phyloP scores from a whole-genome alignment of 73 alveolate species.

The Paramecium biaurelia region DNA sequence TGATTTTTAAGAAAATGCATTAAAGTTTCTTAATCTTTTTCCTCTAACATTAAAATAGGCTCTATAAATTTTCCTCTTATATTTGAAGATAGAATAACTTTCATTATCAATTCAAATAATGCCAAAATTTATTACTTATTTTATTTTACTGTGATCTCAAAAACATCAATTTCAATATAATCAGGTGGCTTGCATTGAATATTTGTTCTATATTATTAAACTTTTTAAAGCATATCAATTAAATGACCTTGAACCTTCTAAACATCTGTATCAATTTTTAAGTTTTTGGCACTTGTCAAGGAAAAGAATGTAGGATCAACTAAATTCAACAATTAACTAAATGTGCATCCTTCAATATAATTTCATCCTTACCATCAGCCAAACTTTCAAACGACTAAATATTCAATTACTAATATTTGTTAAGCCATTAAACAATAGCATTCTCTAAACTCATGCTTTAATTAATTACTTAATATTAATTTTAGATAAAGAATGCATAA shows the following conservation, averaged over 20 bases:
- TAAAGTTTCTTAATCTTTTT: conserved; percentile 18
- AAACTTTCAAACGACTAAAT: conserved; percentile 17
- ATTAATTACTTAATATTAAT: not conserved
- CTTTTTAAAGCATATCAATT: not conserved
- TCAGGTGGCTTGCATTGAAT: conserved; percentile 31
- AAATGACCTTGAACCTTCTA: not conserved
- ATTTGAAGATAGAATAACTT: not conserved
- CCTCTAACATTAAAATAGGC: conserved; percentile 21
- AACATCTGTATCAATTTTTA: not conserved
- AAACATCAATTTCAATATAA: not conserved
- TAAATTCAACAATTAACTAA: conserved; percentile 25
- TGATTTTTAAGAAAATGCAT: conserved; percentile 52
- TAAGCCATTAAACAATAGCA: conserved; percentile 22
- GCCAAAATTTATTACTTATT: not conserved
- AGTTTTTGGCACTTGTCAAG: not conserved
- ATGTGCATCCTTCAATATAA: not conserved
- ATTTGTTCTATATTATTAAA: not conserved
- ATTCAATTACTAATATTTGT: not conserved
- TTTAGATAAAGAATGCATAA: not conserved
- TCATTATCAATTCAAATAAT: not conserved
- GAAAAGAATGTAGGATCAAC: conserved; percentile 53
- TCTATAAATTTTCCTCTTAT: not conserved
- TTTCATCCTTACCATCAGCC: not conserved
- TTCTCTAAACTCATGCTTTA: conserved; percentile 1
- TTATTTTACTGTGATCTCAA: not conserved